A percentile compares a stretch with the other conserved stretches of the same genome.
Conservation (phyloP, 2,329 filamentous ascomycete species). For the Microcera coccophila region DNA sequence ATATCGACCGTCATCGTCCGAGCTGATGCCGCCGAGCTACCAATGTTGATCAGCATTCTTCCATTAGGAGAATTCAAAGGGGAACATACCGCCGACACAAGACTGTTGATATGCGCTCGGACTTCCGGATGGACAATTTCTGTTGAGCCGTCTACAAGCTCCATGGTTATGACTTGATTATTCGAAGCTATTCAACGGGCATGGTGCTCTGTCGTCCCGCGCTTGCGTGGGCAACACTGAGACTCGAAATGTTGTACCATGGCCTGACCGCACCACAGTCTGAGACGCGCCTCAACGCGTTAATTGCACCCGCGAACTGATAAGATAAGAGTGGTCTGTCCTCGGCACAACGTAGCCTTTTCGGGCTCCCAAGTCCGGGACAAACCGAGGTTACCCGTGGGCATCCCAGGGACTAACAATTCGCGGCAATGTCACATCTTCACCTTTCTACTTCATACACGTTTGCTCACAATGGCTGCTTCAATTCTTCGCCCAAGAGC, state of each 20-base stretch:
- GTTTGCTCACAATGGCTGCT: constrained; percentile 34
- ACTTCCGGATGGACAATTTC: constrained; percentile 85
- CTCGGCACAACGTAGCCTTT: constrained; percentile 19
- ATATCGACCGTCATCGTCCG: constrained; percentile 77
- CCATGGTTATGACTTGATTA: constrained; percentile 42
- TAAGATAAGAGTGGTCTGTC: constrained; percentile 8
- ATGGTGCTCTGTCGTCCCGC: constrained; percentile 18
- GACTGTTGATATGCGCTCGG: constrained; percentile 86
- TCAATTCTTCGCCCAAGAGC: constrained; percentile 38
- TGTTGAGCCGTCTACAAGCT: constrained; percentile 46
- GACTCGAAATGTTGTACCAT: constrained; percentile 6
- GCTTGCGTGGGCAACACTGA: constrained; percentile 10
- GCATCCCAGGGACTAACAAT: constrained; percentile 14
- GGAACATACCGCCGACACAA: constrained; percentile 79
- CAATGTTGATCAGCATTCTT: constrained; percentile 13
- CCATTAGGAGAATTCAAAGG: neutral
- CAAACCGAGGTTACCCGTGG: constrained; percentile 44
- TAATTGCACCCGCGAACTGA: constrained; percentile 6
- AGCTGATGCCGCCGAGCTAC: constrained; percentile 81
- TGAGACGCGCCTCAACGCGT: constrained; percentile 10
- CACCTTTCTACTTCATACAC: neutral
- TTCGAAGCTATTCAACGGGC: constrained; percentile 6
- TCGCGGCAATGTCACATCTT: neutral
- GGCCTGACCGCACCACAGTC: constrained; percentile 22
- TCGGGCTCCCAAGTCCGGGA: constrained; percentile 9